A percentile compares a stretch with the other conserved stretches of the same genome.
Evolutionary conservation across 768 basidiomycete genomes (phyloP).

Genomic region (Butyriboletus loyo): DNA sequence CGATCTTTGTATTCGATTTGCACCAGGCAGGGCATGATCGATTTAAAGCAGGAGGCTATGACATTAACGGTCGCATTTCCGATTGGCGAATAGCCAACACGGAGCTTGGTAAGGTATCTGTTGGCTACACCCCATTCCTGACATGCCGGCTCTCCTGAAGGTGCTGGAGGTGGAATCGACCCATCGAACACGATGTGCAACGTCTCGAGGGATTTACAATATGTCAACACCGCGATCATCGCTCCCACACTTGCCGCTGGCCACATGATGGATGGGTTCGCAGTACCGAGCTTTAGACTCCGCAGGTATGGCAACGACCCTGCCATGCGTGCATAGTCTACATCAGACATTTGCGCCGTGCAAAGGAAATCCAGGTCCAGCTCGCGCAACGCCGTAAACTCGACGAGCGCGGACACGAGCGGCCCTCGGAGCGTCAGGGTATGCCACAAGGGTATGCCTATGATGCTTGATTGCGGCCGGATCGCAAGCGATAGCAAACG

Average conservation of each 20-base stretch:
- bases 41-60: conserved; percentile 11
- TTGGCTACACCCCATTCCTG: conserved; percentile 9
- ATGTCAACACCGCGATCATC: conserved; percentile 11
- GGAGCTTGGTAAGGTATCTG: conserved; percentile 6
- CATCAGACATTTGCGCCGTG: conserved; percentile 7
- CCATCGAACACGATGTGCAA: conserved; percentile 21
- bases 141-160: neutral
- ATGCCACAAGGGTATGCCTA: neutral
- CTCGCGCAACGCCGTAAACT: conserved; percentile 11
- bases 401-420: conserved; percentile 6
- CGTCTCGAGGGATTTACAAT: conserved; percentile 12
- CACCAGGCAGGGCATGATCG: conserved; percentile 13
- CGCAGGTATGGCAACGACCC: conserved; percentile 6
- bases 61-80: neutral
- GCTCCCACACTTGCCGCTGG: conserved; percentile 11
- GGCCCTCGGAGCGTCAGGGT: conserved; percentile 1
- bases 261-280: neutral
- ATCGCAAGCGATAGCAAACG: conserved; percentile 5
- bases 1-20: neutral
- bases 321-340: conserved; percentile 11
- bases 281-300: conserved; percentile 15
- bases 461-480: neutral
- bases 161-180: neutral
- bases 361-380: conserved; percentile 18
- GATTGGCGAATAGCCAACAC: conserved; percentile 19